These are phyloP conservation scores for Pythium angustatum DNA, from an alignment of 352 stramenopile genomes.

Conservation along the genomic window DNA sequence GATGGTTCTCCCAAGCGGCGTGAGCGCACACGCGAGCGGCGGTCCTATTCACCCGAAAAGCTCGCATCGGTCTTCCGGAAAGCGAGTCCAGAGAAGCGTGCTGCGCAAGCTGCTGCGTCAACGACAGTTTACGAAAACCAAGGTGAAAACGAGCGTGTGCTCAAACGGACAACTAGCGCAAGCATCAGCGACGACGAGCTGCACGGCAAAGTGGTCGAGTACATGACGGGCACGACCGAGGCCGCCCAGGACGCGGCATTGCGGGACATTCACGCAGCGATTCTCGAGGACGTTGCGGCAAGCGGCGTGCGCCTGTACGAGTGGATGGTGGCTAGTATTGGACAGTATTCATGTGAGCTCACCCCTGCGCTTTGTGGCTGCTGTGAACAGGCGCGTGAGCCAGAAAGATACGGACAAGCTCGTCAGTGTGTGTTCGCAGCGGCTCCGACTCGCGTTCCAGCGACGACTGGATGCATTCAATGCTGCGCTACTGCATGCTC, in stretches of 20 bases:
- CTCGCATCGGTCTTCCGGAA: slow-evolving; percentile 20
- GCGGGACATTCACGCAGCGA: slow-evolving; percentile 21
- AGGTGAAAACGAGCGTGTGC: not conserved
- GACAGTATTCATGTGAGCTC: not conserved
- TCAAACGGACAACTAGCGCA: slow-evolving; percentile 15
- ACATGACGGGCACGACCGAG: slow-evolving; percentile 30
- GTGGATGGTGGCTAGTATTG: not conserved
- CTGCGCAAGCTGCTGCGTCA: not conserved
- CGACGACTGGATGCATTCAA: slow-evolving; percentile 44
- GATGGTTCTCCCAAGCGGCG: slow-evolving; percentile 19
- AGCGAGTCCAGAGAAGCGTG: slow-evolving; percentile 22
- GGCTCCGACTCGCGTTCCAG: slow-evolving; percentile 36
- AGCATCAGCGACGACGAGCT: slow-evolving; percentile 35
- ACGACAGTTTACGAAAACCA: not conserved
- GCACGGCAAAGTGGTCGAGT: slow-evolving; percentile 33
- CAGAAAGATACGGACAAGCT: slow-evolving; percentile 31
- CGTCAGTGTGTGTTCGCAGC: slow-evolving; percentile 38
- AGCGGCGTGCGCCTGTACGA: slow-evolving; percentile 18
- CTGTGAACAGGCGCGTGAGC: slow-evolving; percentile 21
- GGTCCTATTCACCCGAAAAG: slow-evolving; percentile 32
- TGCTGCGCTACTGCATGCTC: slow-evolving; percentile 24
- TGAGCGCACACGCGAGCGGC: slow-evolving; percentile 11
- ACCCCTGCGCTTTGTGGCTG: not conserved
- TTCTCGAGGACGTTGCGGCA: slow-evolving; percentile 24
- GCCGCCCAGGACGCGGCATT: slow-evolving; percentile 27